Percentiles rank a stretch among this genome's conserved stretches.
phyloP scores from a whole-genome alignment of 768 basidiomycete genomes.

The Suillus alpinus region DNA sequence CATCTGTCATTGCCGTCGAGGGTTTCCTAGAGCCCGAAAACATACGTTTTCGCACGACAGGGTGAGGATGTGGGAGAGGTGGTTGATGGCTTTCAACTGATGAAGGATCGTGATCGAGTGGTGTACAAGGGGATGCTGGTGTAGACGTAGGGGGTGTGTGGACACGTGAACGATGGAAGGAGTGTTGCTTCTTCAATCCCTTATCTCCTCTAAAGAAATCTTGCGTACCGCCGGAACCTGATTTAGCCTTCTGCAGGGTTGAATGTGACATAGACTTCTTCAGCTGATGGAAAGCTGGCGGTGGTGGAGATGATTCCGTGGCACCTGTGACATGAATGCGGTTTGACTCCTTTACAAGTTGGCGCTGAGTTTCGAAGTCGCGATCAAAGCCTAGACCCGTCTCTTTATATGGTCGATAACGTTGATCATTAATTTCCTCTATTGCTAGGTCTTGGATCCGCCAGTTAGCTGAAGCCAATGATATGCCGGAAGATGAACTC shows the following conservation, averaged over 20 bases:
- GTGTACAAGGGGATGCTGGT: slow-evolving; percentile 10
- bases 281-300: neutral
- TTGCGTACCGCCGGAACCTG: slow-evolving; percentile 18
- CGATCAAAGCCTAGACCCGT: slow-evolving; percentile 13
- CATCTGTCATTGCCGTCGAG: slow-evolving; percentile 49
- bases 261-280: slow-evolving; percentile 61
- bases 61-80: slow-evolving; percentile 3
- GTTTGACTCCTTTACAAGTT: neutral
- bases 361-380: slow-evolving; percentile 1
- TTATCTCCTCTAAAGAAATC: slow-evolving; percentile 23
- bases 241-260: slow-evolving; percentile 38
- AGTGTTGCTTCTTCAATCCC: slow-evolving; percentile 52
- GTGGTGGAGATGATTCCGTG: neutral
- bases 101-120: slow-evolving; percentile 7
- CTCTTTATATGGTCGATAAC: slow-evolving; percentile 26
- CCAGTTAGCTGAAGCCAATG: slow-evolving; percentile 41
- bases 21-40: slow-evolving; percentile 62
- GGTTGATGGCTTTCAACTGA: neutral
- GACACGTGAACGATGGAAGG: slow-evolving; percentile 58
- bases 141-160: slow-evolving; percentile 44
- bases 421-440: slow-evolving; percentile 26
- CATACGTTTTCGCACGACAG: slow-evolving; percentile 47
- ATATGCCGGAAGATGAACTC: slow-evolving; percentile 27
- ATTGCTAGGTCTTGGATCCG: slow-evolving; percentile 26
- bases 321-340: neutral